Conservation (phyloP, 371 early-diverging fungal genomes). For the Mortierella sp. region DNA sequence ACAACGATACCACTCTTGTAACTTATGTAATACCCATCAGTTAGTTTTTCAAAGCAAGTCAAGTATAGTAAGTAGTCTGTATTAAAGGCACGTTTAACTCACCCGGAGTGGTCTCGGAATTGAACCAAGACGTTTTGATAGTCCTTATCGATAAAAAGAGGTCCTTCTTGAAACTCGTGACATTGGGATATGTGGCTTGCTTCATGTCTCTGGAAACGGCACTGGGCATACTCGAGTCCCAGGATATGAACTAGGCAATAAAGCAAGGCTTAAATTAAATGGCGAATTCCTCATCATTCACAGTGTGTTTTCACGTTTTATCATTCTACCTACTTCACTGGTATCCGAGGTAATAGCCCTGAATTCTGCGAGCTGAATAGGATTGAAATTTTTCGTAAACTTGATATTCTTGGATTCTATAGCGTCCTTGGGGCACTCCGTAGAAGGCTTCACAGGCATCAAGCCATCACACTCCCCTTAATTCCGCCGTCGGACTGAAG, state of each 20-base stretch:
- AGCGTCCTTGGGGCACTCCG: slow-evolving; percentile 20
- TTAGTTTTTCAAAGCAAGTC: neutral
- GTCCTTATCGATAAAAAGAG: neutral
- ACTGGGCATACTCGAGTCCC: too few species aligned
- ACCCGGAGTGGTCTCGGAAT: slow-evolving; percentile 4
- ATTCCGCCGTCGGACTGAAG: slow-evolving; percentile 8
- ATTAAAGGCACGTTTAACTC: neutral
- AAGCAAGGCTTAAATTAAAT: too few species aligned
- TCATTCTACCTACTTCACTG: neutral
- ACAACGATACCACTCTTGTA: neutral
- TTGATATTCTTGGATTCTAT: slow-evolving; percentile 19
- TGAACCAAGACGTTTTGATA: slow-evolving; percentile 1
- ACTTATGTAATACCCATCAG: neutral
- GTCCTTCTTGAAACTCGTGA: too few species aligned
- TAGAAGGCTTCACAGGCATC: slow-evolving; percentile 35
- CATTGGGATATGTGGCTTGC: too few species aligned
- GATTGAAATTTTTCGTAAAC: neutral
- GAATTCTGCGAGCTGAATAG: neutral
- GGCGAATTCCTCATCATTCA: neutral
- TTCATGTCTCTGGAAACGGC: too few species aligned
- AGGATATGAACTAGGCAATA: too few species aligned
- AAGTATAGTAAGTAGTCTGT: neutral
- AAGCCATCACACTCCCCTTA: slow-evolving; percentile 44
- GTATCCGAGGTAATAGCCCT: neutral
- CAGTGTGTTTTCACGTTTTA: neutral